Conservation (phyloP, 768 basidiomycete species). For the Termitomyces eurrhizus region DNA sequence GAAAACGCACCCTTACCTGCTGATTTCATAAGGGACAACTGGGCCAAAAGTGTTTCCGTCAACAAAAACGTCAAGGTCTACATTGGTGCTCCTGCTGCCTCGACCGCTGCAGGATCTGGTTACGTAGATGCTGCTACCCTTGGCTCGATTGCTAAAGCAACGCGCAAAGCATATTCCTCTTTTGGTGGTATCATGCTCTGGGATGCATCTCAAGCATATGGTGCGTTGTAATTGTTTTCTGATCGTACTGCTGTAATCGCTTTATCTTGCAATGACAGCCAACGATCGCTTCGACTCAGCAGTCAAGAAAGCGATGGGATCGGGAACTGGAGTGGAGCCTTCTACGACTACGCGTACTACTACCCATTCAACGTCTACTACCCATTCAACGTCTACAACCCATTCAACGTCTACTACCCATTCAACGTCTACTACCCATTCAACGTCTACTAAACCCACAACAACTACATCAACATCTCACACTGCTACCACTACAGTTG, state of each 20-base stretch:
- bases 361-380: neutral
- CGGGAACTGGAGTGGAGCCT: conserved; percentile 13
- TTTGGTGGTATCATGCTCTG: conserved; percentile 53
- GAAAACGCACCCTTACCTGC: neutral
- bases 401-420: neutral
- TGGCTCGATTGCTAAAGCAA: conserved; percentile 34
- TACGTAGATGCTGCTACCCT: conserved; percentile 44
- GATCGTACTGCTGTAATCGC: neutral
- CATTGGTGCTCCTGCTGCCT: conserved; percentile 52
- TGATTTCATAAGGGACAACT: conserved; percentile 38
- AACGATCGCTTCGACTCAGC: conserved; percentile 39
- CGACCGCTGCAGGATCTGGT: conserved; percentile 49
- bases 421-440: neutral
- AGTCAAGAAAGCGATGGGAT: conserved; percentile 36
- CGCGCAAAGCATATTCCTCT: conserved; percentile 43
- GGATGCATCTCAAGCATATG: conserved; percentile 39
- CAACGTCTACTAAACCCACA: conserved; percentile 14
- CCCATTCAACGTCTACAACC: conserved; percentile 4
- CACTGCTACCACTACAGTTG: conserved; percentile 8
- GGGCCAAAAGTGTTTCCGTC: conserved; percentile 51
- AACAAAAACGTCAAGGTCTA: conserved; percentile 52
- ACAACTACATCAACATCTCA: conserved; percentile 7
- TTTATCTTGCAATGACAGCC: conserved; percentile 14
- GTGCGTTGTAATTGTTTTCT: conserved; percentile 20
- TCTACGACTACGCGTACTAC: conserved; percentile 19